Base-by-base conservation (phyloP, 2,329 filamentous ascomycete species). In the Keithomyces neogunnii region DNA sequence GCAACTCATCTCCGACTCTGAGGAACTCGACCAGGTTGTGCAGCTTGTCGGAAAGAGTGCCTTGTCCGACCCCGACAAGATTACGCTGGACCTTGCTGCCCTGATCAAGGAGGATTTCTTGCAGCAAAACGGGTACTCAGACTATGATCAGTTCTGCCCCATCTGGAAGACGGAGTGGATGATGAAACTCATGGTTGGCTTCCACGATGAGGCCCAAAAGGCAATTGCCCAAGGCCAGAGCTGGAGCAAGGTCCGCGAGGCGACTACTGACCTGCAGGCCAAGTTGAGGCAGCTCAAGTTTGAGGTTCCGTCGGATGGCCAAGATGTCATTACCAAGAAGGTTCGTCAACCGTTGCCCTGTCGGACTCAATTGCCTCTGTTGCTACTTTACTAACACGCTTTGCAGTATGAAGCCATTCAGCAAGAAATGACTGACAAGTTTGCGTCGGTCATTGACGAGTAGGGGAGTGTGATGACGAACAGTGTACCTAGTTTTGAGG, bases 111-210 rank as follows among this genome's bases (percentile, higher is more conserved):
- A 99, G 66, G 93, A 99, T 69, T 99, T 99, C 76, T 69, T 99
- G 67, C 93, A 99, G 73, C 93, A 99, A 71, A 99, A 99, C 74
- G 93, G 93, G 57, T 99, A 99, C 82, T 93, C 88, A 60, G 89
- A 97, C 72, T 97, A 99, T 69, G 93, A 99, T 67, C 91, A 97
- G 74, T 99, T 95, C 83, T 99, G 93, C 67, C 93, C 93, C 47
- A 81, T 99, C 65, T 99, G 93, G 93, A 99, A 99, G 85, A 99
- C 93, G 0, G 88, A 95, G 70, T 99, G 93, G 86, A 97, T 99
- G 93, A 99, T 99, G 93, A 96, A 95, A 81, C 86, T 89, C 57
- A 97, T 99, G 84, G 88, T 99, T 78, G 88, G 86, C 53, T 99
- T 92, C 81, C 89, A 96, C 68, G 95, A 99, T 64, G 93, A 99